phyloP scores from a whole-genome alignment of 148 eudicot species.

The Cornus controversa region DNA sequence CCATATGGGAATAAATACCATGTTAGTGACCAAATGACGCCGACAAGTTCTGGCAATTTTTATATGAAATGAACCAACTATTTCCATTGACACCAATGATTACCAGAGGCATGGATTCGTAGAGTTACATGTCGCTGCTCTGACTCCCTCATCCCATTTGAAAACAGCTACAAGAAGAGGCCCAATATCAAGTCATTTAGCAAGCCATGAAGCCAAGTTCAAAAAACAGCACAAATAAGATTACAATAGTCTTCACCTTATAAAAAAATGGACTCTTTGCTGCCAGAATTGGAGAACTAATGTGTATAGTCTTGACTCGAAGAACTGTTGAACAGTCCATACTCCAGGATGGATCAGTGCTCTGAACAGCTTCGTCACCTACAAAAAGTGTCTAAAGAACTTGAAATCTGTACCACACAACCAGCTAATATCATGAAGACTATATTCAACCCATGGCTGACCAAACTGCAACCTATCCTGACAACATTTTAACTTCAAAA shows the following conservation, averaged over 20 bases:
- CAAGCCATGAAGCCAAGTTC: not conserved
- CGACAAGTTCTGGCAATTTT: not conserved
- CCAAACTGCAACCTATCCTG: not conserved
- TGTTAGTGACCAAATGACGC: not conserved
- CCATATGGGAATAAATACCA: too few relatives aligned
- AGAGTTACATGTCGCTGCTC: constrained; percentile 47
- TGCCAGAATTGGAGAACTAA: constrained; percentile 82
- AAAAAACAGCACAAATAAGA: not conserved
- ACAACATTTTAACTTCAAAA: not conserved
- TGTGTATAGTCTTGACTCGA: constrained; percentile 57
- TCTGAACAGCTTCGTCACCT: constrained; percentile 58
- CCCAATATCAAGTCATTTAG: not conserved
- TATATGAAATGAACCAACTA: not conserved
- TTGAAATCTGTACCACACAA: not conserved
- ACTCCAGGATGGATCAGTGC: constrained; percentile 49
- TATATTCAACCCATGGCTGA: not conserved
- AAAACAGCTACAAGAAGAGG: constrained; percentile 45
- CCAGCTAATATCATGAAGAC: not conserved
- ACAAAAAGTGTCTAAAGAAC: constrained; percentile 9
- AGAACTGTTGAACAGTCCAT: constrained; percentile 36
- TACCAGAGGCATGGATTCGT: constrained; percentile 57
- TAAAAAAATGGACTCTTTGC: constrained; percentile 79
- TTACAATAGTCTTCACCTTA: constrained; percentile 37
- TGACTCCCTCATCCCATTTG: constrained; percentile 65
- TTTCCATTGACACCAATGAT: constrained; percentile 5